Base-by-base conservation (phyloP, 129 eudicot genomes). In the Logfia minima region DNA sequence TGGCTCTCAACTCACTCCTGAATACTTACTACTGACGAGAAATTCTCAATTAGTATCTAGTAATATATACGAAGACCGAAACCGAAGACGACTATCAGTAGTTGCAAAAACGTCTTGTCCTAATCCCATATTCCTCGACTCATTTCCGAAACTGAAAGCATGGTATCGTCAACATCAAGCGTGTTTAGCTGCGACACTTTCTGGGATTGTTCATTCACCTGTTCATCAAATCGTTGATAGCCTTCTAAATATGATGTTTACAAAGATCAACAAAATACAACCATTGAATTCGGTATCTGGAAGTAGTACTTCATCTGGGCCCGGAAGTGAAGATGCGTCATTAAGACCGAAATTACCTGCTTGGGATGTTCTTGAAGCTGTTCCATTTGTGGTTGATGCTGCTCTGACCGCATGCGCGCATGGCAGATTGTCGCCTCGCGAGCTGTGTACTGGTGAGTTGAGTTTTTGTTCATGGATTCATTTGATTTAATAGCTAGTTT, bases 311-410 rank as follows among this genome's bases (percentile, higher is more conserved):
- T 95, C 99, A 5, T 88, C 97, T 34, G 92, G 92, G 28, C 78
- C 84, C 0, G 88, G 86, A 19, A 85, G 80, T 66, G 97, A 95
- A 66, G 99, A 95, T 61, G 63, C 82, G 19, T 83, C 73, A 58
- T 56, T 88, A 17, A 83, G 97, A 78, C 96, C 96, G 6, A 90
- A 88, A 61, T 70, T 95, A 56, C 96, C 99, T 65, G 99, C 97
- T 80, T 95, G 99, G 99, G 99, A 95, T 81, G 79, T 95, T 71
- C 91, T 95, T 32, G 97, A 95, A 85, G 99, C 99, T 66, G 96
- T 95, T 67, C 99, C 99, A 0, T 92, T 91, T 82, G 97, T 95
- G 73, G 92, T 87, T 16, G 97, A 95, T 80, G 99, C 99, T 75
- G 97, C 99, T 79, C 66, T 95, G 37, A 89, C 99, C 3, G 99